Conservation (phyloP, 768 basidiomycete genomes). For the Mycena venus region DNA sequence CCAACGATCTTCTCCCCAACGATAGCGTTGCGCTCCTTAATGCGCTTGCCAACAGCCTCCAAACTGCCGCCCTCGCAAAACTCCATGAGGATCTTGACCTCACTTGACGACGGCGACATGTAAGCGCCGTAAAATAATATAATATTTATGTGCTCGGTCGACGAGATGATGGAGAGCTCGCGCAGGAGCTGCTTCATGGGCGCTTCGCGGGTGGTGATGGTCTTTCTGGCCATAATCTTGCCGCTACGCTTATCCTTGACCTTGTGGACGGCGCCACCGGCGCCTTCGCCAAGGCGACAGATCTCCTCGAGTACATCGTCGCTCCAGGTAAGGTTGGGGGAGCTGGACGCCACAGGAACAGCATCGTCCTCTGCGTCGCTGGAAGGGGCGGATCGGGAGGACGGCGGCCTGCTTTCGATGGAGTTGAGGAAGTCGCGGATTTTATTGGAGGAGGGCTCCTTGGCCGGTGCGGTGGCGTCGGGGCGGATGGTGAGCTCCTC, state of each 20-base stretch:
- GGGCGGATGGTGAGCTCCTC: conserved; percentile 64
- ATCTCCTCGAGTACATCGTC: conserved; percentile 85
- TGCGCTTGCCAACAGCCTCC: conserved; percentile 88
- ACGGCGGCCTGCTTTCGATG: conserved; percentile 47
- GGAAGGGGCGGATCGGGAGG: conserved; percentile 31
- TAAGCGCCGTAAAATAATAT: conserved; percentile 94
- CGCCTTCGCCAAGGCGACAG: conserved; percentile 90
- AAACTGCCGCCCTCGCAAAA: conserved; percentile 89
- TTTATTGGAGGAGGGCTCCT: background rate
- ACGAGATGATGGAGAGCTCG: conserved; percentile 91
- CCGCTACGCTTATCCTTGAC: conserved; percentile 87
- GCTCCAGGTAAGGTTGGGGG: conserved; percentile 62
- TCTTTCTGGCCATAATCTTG: conserved; percentile 92
- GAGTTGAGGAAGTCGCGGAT: conserved; percentile 54
- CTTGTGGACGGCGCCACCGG: conserved; percentile 96
- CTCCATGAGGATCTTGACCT: conserved; percentile 97
- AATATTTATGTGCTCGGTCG: conserved; percentile 89
- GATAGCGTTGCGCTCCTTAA: conserved; percentile 81
- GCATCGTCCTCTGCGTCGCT: conserved; percentile 38
- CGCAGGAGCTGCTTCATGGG: conserved; percentile 93
- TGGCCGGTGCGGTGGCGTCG: conserved; percentile 41
- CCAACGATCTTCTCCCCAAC: conserved; percentile 92
- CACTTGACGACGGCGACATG: conserved; percentile 87
- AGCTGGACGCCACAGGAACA: conserved; percentile 26
- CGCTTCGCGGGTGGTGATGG: conserved; percentile 91